Percentiles rank a stretch among this genome's conserved stretches.
phyloP scores from a whole-genome alignment of 192 early-diverging fungal genomes.

The Rhizophagus clarus region DNA sequence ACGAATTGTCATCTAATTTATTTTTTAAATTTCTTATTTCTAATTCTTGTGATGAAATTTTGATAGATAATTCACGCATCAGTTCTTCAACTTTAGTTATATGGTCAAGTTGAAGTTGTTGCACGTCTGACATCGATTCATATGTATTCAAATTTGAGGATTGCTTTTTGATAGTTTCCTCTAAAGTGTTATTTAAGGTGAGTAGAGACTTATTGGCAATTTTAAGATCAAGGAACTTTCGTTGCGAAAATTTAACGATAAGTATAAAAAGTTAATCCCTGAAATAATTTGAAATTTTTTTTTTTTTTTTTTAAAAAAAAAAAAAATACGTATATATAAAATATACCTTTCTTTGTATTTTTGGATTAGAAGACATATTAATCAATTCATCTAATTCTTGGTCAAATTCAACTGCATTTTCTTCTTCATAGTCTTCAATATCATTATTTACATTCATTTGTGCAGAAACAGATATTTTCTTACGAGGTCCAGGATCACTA shows the following conservation, averaged over 20 bases:
- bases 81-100: slow-evolving; percentile 25
- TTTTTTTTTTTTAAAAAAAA: neutral
- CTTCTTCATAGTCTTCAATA: neutral
- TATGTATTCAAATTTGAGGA: neutral
- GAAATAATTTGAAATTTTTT: neutral
- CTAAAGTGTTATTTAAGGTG: neutral
- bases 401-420: neutral
- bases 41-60: slow-evolving; percentile 12
- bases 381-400: neutral
- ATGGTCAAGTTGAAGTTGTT: slow-evolving; percentile 20
- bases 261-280: neutral
- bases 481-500: slow-evolving; percentile 25
- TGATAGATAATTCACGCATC: neutral
- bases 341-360: slow-evolving; percentile 19
- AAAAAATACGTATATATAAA: neutral
- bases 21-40: slow-evolving; percentile 19
- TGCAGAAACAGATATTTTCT: slow-evolving; percentile 6
- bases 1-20: neutral
- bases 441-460: neutral
- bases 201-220: slow-evolving; percentile 23
- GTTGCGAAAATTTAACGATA: neutral
- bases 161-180: slow-evolving; percentile 16
- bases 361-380: slow-evolving; percentile 15
- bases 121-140: neutral
- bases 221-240: slow-evolving; percentile 28